phyloP scores from a whole-genome alignment of 1,284 basidiomycete species.

The Stereum hirsutum region DNA sequence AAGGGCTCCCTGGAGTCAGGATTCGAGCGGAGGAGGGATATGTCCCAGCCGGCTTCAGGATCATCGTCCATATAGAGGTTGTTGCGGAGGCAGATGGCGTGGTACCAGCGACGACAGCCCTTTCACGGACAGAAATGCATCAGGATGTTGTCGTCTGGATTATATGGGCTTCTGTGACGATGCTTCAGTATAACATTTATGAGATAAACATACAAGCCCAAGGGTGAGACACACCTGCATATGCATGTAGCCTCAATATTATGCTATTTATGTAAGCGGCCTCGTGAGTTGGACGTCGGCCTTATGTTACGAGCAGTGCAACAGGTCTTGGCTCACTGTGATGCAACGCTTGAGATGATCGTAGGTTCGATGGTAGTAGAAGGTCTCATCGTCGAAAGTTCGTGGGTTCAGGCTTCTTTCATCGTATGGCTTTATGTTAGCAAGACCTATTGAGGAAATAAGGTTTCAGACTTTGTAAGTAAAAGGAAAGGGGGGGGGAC shows the following conservation, averaged over 20 bases:
- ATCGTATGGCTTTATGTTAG: not conserved
- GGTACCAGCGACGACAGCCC: constrained; percentile 17
- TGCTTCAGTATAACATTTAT: not conserved
- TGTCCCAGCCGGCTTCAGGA: constrained; percentile 8
- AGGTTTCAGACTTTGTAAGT: not conserved
- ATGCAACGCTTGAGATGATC: not conserved
- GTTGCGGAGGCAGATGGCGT: constrained; percentile 13
- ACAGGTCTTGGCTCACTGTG: not conserved
- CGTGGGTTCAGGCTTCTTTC: not conserved
- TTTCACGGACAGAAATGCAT: constrained; percentile 19
- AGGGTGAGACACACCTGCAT: too few relatives aligned
- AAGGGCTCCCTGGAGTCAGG: not conserved
- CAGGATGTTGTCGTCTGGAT: constrained; percentile 7
- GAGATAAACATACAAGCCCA: too few relatives aligned
- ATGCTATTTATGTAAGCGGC: too few relatives aligned
- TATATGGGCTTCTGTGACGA: constrained; percentile 9
- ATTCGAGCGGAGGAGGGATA: too few relatives aligned
- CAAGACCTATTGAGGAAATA: not conserved
- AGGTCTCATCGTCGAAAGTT: not conserved
- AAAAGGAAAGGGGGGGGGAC: too few relatives aligned
- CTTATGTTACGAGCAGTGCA: too few relatives aligned
- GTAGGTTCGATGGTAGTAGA: not conserved
- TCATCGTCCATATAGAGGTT: constrained; percentile 5
- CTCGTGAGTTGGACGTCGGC: too few relatives aligned
- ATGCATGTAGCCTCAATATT: too few relatives aligned